phyloP scores from a whole-genome alignment of 257 asterid species.

The Salvia splendens region DNA sequence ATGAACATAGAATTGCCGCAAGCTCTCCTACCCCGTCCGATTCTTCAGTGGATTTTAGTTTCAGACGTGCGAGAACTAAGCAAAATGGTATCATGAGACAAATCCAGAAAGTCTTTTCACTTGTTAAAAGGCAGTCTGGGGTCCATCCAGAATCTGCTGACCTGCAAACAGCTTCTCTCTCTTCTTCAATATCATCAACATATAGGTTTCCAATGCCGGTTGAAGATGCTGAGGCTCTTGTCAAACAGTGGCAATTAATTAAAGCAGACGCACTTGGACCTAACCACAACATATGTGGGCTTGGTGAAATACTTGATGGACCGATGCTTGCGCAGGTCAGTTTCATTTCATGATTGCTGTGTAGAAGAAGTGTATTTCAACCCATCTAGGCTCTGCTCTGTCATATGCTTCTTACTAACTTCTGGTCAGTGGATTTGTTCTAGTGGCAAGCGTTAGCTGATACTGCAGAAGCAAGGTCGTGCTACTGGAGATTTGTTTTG shows the following conservation, averaged over 20 bases:
- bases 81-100: slow-evolving; percentile 44
- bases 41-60: slow-evolving; percentile 46
- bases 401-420: slow-evolving; percentile 28
- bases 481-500: slow-evolving; percentile 94
- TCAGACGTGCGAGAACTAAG: slow-evolving; percentile 32
- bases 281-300: slow-evolving; percentile 62
- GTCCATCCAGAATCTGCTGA: slow-evolving; percentile 48
- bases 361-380: slow-evolving; percentile 19
- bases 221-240: slow-evolving; percentile 93
- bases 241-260: slow-evolving; percentile 80
- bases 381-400: slow-evolving; percentile 5
- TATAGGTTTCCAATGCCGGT: slow-evolving; percentile 69
- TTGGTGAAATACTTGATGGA: slow-evolving; percentile 82
- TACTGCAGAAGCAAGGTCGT: slow-evolving; percentile 74
- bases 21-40: slow-evolving; percentile 42
- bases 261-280: slow-evolving; percentile 96
- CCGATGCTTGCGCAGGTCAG: slow-evolving; percentile 91
- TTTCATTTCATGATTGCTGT: slow-evolving; percentile 33
- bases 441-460: slow-evolving; percentile 91
- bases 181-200: slow-evolving; percentile 52
- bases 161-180: slow-evolving; percentile 53
- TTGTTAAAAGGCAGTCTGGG: slow-evolving; percentile 44
- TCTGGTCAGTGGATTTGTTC: slow-evolving; percentile 36
- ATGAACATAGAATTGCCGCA: slow-evolving; percentile 38
- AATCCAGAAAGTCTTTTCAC: slow-evolving; percentile 54